Evolutionary conservation across 352 stramenopile species (phyloP), one percentile per base, ranked within the genome.

Genomic region (Globisporangium paddicum): DNA sequence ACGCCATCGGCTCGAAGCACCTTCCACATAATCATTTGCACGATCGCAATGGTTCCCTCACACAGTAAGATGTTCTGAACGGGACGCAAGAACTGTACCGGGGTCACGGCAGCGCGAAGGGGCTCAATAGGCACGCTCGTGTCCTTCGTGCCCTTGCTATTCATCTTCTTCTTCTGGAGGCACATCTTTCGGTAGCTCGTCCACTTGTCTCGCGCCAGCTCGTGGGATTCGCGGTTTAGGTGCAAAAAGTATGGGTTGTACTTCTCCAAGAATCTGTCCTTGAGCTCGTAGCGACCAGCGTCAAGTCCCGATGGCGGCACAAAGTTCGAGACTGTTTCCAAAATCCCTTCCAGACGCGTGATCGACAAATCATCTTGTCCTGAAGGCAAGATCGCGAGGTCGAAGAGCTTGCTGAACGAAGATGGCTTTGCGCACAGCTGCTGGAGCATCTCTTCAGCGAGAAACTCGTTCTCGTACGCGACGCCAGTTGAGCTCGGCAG

Each of bases 181-280:
- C 51, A 64, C 28, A 60, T 35, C 34, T 91, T 93, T 32, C 85
- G 77, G 58, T 87, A 83, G 14, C 63, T 89, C 8, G 85, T 90
- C 79, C 85, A 95, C 47, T 79, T 82, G 72, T 94, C 86, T 30
- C 86, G 84, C 3, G 86, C 86, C 32, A 86, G 55, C 46, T 95
- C 86, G 50, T 95, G 86, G 10, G 80, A 64, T 68, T 95, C 86
- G 21, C 86, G 80, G 44, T 92, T 95, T 13, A 95, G 56, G 50
- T 95, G 86, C 58, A 93, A 56, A 55, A 90, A 93, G 37, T 95
- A 95, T 14, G 86, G 86, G 45, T 95, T 94, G 68, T 93, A 95
- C 28, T 70, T 66, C n/a, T 89, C 81, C 13, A 95, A 66, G 26
- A 86, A 56, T 1, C 77, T 79, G 6, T 86, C 68, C 34, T 93